Conservation (phyloP, 2,329 filamentous ascomycete genomes). For the Akanthomyces dipterigenus region DNA sequence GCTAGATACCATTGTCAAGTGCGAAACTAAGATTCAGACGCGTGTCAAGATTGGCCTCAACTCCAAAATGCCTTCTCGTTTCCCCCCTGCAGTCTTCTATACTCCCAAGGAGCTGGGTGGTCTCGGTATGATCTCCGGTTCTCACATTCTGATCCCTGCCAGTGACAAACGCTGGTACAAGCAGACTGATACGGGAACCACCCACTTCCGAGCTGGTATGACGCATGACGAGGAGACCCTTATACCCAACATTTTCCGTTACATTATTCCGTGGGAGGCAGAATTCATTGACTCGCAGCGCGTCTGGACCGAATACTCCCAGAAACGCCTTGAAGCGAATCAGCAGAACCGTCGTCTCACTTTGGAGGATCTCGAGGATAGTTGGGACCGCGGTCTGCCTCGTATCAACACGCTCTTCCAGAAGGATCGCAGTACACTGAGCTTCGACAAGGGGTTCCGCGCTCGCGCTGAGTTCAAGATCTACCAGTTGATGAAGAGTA, state of each 20-base stretch:
- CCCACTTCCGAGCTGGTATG: conserved; percentile 96
- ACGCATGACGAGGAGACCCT: conserved; percentile 95
- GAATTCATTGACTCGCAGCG: conserved; percentile 99
- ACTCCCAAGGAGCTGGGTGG: conserved; percentile 97
- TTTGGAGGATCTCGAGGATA: conserved; percentile 93
- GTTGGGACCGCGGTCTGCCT: conserved; percentile 94
- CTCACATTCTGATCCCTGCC: conserved; percentile 92
- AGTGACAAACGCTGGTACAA: conserved; percentile 98
- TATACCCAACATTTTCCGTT: conserved; percentile 98
- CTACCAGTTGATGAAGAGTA: conserved; percentile 98
- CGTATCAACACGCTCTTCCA: conserved; percentile 99
- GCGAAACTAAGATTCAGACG: conserved; percentile 98
- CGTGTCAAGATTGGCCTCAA: conserved; percentile 97
- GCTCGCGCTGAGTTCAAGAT: conserved; percentile 95
- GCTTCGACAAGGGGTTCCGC: conserved; percentile 98
- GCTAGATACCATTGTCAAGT: conserved; percentile 97
- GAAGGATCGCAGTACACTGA: conserved; percentile 92
- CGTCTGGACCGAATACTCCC: conserved; percentile 98
- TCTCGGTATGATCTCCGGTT: conserved; percentile 97
- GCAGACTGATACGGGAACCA: conserved; percentile 95
- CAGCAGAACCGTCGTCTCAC: conserved; percentile 94
- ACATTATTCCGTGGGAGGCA: conserved; percentile 98
- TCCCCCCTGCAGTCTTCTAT: conserved; percentile 97
- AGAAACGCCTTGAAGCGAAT: conserved; percentile 94
- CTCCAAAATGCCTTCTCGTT: conserved; percentile 98